Conservation (phyloP, 768 basidiomycete species). For the Phaeotremella skinneri region DNA sequence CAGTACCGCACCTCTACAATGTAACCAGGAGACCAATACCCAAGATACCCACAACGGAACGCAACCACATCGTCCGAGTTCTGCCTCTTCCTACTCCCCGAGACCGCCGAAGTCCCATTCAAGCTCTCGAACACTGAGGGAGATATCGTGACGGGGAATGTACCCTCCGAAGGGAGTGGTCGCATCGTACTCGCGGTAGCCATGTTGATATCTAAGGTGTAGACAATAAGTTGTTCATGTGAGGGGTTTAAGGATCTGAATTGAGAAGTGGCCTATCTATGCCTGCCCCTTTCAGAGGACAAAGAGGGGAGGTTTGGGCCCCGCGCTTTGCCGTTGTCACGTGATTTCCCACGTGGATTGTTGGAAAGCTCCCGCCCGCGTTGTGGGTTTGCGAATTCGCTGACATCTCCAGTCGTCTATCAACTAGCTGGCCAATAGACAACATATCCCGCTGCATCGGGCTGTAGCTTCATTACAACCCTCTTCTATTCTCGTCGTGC, state of each 20-base stretch:
- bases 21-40: background rate
- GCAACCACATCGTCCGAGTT: constrained; percentile 21
- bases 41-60: constrained; percentile 28
- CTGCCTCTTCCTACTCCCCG: constrained; percentile 11
- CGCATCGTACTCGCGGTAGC: too few species aligned
- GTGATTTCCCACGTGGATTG: too few species aligned
- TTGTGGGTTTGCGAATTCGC: too few species aligned
- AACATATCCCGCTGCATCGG: too few species aligned
- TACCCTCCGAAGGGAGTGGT: constrained; percentile 1
- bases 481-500: too few species aligned
- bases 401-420: too few species aligned
- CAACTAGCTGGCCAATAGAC: too few species aligned
- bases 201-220: background rate
- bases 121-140: constrained; percentile 1
- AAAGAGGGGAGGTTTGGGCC: background rate
- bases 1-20: background rate
- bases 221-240: too few species aligned
- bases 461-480: too few species aligned
- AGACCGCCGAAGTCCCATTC: background rate
- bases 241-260: too few species aligned
- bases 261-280: too few species aligned
- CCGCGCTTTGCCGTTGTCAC: background rate
- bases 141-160: constrained; percentile 17
- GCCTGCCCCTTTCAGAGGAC: background rate
- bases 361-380: too few species aligned